These are phyloP conservation scores for Aurinia saxatilis DNA, from an alignment of 345 rosid genomes.

Conservation along the genomic window DNA sequence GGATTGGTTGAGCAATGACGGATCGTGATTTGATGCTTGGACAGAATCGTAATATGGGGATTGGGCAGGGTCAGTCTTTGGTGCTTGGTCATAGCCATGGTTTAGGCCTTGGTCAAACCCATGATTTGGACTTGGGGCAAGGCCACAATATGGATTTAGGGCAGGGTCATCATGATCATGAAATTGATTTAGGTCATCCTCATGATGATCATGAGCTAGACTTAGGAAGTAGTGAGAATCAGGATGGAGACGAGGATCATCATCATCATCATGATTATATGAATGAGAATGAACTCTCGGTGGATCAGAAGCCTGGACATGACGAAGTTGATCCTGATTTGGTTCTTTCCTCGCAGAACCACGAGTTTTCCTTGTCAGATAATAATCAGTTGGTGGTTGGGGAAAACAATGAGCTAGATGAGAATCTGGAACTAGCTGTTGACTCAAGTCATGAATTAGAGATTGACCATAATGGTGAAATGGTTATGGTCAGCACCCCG, in stretches of 20 bases:
- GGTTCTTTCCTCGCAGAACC: slow-evolving; percentile 31
- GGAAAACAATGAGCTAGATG: slow-evolving; percentile 31
- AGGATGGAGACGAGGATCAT: slow-evolving; percentile 44
- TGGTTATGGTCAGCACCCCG: slow-evolving; percentile 44
- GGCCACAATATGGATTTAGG: slow-evolving; percentile 57
- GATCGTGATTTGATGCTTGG: slow-evolving; percentile 77
- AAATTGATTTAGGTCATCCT: slow-evolving; percentile 49
- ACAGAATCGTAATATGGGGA: slow-evolving; percentile 51
- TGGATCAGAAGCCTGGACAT: slow-evolving; percentile 32
- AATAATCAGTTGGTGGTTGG: slow-evolving; percentile 55
- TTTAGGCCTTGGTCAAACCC: slow-evolving; percentile 57
- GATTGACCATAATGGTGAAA: slow-evolving; percentile 53
- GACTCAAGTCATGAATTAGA: slow-evolving; percentile 64
- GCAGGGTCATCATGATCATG: slow-evolving; percentile 38
- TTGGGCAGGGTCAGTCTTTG: slow-evolving; percentile 59
- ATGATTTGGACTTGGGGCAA: slow-evolving; percentile 53
- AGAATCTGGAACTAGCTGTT: slow-evolving; percentile 51
- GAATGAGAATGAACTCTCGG: slow-evolving; percentile 46
- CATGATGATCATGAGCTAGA: slow-evolving; percentile 49
- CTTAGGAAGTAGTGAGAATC: slow-evolving; percentile 53
- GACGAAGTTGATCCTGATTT: slow-evolving; percentile 28
- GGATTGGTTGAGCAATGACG: slow-evolving; percentile 41
- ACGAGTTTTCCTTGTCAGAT: slow-evolving; percentile 43
- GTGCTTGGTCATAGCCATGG: slow-evolving; percentile 59
- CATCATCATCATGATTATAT: slow-evolving; percentile 45